These are phyloP conservation scores for Abrus precatorius DNA, from an alignment of 306 rosid genomes.

Conservation along the genomic window DNA sequence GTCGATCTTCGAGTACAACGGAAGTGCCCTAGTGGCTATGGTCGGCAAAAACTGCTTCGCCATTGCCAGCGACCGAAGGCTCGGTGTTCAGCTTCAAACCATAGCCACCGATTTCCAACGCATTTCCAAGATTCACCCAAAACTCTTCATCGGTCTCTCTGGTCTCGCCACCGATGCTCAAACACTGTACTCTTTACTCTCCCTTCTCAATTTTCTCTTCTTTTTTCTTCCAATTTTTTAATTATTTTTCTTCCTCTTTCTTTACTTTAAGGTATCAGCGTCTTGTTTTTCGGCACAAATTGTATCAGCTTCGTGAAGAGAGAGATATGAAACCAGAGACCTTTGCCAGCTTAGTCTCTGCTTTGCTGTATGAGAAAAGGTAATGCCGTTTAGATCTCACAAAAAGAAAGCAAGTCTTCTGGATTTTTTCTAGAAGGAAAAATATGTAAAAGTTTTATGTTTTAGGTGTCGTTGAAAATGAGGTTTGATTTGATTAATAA, in stretches of 20 bases:
- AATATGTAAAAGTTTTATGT: background rate
- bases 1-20: conserved; percentile 97
- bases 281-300: conserved; percentile 85
- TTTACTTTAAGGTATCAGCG: conserved; percentile 67
- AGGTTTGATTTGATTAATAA: background rate
- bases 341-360: conserved; percentile 87
- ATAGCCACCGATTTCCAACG: conserved; percentile 95
- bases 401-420: background rate
- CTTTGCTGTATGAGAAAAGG: conserved; percentile 91
- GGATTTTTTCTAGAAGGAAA: background rate
- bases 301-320: conserved; percentile 92
- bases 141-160: conserved; percentile 85
- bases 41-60: conserved; percentile 99
- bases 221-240: background rate
- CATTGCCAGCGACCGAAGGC: conserved; percentile 94
- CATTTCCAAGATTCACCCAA: conserved; percentile 77
- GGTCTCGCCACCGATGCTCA: conserved; percentile 98
- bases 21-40: conserved; percentile 94
- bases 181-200: conserved; percentile 62
- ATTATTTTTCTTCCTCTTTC: background rate
- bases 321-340: conserved; percentile 97
- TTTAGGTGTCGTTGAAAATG: background rate
- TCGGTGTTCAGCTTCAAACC: conserved; percentile 98
- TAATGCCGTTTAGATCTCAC: conserved; percentile 39
- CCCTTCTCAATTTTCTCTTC: background rate